Evolutionary conservation across 2,329 filamentous ascomycete species (phyloP).

Genomic region (Diaporthe velutina): DNA sequence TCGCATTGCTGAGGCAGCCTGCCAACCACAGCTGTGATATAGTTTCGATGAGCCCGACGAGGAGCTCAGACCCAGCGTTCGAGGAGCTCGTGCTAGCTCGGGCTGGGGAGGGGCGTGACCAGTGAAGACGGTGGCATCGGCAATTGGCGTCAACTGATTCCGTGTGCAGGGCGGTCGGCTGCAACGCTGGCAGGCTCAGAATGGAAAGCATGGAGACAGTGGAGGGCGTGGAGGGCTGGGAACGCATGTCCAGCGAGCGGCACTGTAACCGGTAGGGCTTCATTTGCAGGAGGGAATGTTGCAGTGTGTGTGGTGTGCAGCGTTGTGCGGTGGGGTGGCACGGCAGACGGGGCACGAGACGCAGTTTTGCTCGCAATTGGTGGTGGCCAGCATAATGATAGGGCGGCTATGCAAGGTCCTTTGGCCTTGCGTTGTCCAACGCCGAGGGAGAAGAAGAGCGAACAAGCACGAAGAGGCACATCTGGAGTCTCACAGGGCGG

Average conservation of each 20-base stretch:
- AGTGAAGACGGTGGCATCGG: conserved; percentile 21
- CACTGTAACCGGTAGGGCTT: conserved; percentile 24
- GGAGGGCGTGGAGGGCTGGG: not conserved
- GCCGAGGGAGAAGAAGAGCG: not conserved
- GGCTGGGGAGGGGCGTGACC: conserved; percentile 16
- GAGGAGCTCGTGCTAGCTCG: conserved; percentile 1
- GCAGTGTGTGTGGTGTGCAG: conserved; percentile 3
- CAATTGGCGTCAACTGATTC: conserved; percentile 25
- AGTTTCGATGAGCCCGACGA: not conserved
- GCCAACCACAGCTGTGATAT: not conserved
- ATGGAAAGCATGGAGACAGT: not conserved
- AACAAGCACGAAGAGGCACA: conserved; percentile 15
- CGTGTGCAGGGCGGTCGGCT: conserved; percentile 6
- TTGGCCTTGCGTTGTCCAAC: conserved; percentile 18
- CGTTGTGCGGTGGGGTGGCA: conserved; percentile 15
- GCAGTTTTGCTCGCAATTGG: conserved; percentile 17
- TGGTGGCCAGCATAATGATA: conserved; percentile 9
- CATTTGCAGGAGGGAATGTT: conserved; percentile 2
- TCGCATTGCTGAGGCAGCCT: conserved; percentile 12
- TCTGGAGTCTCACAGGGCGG: conserved; percentile 28
- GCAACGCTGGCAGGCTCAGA: conserved; percentile 28
- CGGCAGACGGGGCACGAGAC: conserved; percentile 8
- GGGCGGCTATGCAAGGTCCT: conserved; percentile 30
- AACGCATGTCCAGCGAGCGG: conserved; percentile 21
- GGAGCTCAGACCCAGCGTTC: conserved; percentile 30